Base-by-base conservation (phyloP, 805 yeast species). In the Starmerella scarabaei region DNA sequence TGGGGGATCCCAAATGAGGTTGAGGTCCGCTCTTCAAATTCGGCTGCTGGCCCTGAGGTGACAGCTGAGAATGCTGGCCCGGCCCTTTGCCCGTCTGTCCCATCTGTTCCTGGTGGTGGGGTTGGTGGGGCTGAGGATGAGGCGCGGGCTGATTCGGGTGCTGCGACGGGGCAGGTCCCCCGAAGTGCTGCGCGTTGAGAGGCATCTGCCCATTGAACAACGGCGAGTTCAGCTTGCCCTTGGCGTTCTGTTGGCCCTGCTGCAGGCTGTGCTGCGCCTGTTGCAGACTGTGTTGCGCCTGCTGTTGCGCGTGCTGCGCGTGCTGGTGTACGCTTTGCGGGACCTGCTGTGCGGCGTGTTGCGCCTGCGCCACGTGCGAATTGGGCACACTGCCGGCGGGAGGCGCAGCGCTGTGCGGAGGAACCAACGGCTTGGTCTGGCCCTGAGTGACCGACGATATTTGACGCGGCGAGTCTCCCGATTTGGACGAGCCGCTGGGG, bases 181-280 rank as follows among this genome's bases (percentile, higher is more conserved):
- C 26, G 26, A 23, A 23, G 11, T 11, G 7, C n/a, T n/a, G n/a
- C n/a, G n/a, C n/a, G n/a, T n/a, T n/a, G n/a, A 7, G 39, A 29
- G n/a, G 41, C 15, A 33, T 36, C 21, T 30, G 40, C 36, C 36
- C 42, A 14, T 20, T 23, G n/a, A 7, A 17, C 19, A 45, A 45
- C 20, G 49, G 49, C 29, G 45, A 40, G 44, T 45, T 40, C 30
- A 44, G 42, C 33, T 35, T 34, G 34, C 35, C 30, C 20, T 28
- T 28, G 27, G 8, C 28, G 28, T 27, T 28, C 17, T 15, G 15
- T 5, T 15, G 20, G 16, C 27, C 40, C 21, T 32, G 32, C 14
- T 18, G 36, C 26, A 28, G 19, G n/a, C 18, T 29, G 17, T 36
- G 39, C 24, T 36, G 39, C 11, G 33, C 33, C 14, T 14, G 6